phyloP scores from a whole-genome alignment of 441 rosid species.

The Lepidium campestre region DNA sequence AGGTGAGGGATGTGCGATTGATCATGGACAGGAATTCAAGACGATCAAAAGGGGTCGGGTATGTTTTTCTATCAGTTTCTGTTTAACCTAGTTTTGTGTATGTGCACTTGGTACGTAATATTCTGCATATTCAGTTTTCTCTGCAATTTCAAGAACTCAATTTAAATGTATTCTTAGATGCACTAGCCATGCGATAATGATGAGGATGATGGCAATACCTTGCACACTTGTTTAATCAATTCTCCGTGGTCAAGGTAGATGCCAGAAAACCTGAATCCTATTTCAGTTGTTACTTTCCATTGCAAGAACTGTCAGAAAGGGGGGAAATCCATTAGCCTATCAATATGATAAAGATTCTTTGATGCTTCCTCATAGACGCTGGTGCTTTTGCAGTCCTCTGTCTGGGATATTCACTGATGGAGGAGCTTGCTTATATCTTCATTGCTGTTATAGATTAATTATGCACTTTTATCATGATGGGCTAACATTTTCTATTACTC shows the following conservation, averaged over 20 bases:
- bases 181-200: conserved; percentile 95
- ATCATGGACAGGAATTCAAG: conserved; percentile 96
- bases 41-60: conserved; percentile 97
- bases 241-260: conserved; percentile 85
- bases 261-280: conserved; percentile 70
- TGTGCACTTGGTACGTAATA: conserved; percentile 37
- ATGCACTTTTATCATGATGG: conserved; percentile 23
- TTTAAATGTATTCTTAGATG: conserved; percentile 91
- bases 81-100: conserved; percentile 23
- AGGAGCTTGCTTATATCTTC: conserved; percentile 2
- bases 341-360: conserved; percentile 25
- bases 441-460: conserved; percentile 9
- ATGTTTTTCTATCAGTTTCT: conserved; percentile 33
- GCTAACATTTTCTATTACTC: conserved; percentile 52
- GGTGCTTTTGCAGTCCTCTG: conserved; percentile 1
- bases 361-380: conserved; percentile 12
- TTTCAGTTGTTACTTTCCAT: conserved; percentile 36
- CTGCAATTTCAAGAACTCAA: conserved; percentile 55
- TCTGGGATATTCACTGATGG: neutral
- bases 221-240: conserved; percentile 94
- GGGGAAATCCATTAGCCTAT: conserved; percentile 22
- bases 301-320: conserved; percentile 33
- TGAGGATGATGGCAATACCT: conserved; percentile 93
- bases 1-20: conserved; percentile 94
- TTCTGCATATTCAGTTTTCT: conserved; percentile 34